phyloP scores from a whole-genome alignment of 148 eudicot genomes.

The Chenopodium formosanum region DNA sequence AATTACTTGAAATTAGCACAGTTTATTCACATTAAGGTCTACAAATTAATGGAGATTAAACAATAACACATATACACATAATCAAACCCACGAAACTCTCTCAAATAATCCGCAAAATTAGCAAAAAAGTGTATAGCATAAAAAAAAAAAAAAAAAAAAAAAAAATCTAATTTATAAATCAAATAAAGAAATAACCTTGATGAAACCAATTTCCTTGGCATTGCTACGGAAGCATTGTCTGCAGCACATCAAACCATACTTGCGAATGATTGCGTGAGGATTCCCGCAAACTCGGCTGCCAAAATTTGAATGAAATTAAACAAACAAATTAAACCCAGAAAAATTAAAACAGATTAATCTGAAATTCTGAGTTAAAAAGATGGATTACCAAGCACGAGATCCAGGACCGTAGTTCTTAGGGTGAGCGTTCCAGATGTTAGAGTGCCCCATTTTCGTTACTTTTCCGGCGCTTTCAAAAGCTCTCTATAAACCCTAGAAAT shows the following conservation, averaged over 20 bases:
- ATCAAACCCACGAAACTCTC: neutral
- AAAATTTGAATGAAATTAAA: no score
- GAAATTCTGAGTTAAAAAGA: neutral
- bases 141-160: no score
- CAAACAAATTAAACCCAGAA: neutral
- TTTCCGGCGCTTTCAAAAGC: neutral
- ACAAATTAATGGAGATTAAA: neutral
- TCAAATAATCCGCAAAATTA: neutral
- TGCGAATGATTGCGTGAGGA: conserved; percentile 49
- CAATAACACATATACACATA: neutral
- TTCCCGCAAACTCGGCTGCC: conserved; percentile 54
- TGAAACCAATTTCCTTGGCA: conserved; percentile 59
- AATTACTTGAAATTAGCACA: no score
- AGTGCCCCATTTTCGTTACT: conserved; percentile 32
- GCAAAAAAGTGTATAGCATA: no score
- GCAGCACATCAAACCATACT: conserved; percentile 57
- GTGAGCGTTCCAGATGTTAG: conserved; percentile 43
- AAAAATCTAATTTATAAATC: neutral
- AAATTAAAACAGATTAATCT: no score
- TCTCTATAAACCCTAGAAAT: conserved; percentile 3
- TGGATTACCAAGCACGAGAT: conserved; percentile 38
- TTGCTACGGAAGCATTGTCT: conserved; percentile 61
- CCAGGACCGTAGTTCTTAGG: conserved; percentile 43
- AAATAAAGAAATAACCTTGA: conserved; percentile 35
- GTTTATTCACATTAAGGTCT: neutral